A percentile compares a stretch with the other conserved stretches of the same genome.
These are phyloP conservation scores for Bassia scoparia DNA, from an alignment of 148 eudicot genomes.

Conservation along the genomic window DNA sequence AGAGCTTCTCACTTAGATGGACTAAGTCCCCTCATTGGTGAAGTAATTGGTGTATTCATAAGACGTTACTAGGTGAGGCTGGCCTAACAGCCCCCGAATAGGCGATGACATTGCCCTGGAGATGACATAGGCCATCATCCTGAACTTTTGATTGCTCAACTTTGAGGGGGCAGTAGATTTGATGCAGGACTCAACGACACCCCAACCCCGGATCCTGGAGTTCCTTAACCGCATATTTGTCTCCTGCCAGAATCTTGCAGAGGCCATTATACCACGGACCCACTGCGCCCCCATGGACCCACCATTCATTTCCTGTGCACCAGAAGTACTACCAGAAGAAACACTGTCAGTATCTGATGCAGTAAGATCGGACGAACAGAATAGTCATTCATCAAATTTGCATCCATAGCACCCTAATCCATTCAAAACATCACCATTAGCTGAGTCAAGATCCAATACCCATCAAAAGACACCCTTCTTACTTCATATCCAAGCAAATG, in stretches of 20 bases:
- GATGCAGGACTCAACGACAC: constrained; percentile 55
- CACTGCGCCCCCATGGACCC: constrained; percentile 35
- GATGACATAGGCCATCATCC: constrained; percentile 55
- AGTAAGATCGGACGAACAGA: constrained; percentile 58
- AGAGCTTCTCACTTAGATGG: constrained; percentile 69
- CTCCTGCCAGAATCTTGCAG: constrained; percentile 96
- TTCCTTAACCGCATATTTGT: constrained; percentile 87
- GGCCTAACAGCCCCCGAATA: constrained; percentile 46
- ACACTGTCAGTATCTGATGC: constrained; percentile 89
- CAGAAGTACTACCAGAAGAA: constrained; percentile 90
- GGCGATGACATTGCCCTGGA: constrained; percentile 77
- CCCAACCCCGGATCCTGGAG: constrained; percentile 83
- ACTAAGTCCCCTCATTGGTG: constrained; percentile 69
- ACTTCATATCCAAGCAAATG: constrained; percentile 50
- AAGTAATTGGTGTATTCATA: constrained; percentile 41
- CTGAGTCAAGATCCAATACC: constrained; percentile 60
- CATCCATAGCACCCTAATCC: constrained; percentile 34
- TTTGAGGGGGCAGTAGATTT: constrained; percentile 51
- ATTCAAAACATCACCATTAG: constrained; percentile 46
- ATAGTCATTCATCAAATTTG: constrained; percentile 52
- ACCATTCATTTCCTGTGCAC: constrained; percentile 51
- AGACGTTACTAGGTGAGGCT: constrained; percentile 71
- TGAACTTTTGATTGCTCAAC: constrained; percentile 49
- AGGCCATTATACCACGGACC: constrained; percentile 58
- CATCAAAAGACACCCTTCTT: constrained; percentile 73